Percentiles rank a stretch among this genome's conserved stretches.
Evolutionary conservation across 805 yeast species (phyloP).

Genomic region (Saccharomyces eubayanus): DNA sequence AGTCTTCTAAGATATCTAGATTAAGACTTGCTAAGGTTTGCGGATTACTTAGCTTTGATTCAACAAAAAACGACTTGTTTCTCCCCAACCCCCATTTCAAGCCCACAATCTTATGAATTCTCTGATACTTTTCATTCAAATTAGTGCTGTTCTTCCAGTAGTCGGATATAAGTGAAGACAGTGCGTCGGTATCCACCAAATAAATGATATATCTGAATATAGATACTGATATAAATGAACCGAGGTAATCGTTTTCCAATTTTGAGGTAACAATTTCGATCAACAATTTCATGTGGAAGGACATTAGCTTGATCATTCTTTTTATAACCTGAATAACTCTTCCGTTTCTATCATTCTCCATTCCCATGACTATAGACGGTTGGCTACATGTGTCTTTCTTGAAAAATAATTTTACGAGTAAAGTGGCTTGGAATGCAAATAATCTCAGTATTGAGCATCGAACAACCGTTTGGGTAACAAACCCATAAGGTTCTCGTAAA

Average conservation of each 20-base stretch:
- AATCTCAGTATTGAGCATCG: conserved; percentile 7
- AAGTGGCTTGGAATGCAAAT: conserved; percentile 10
- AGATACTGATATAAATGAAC: conserved; percentile 9
- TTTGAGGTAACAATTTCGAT: conserved; percentile 2
- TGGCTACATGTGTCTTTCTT: conserved; percentile 2
- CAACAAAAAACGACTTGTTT: conserved; percentile 5
- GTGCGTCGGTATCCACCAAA: conserved; percentile 6
- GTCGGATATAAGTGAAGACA: conserved; percentile 4
- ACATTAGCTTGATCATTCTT: not conserved
- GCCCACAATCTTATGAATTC: conserved; percentile 7
- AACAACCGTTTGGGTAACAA: conserved; percentile 9
- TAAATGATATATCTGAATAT: conserved; percentile 12
- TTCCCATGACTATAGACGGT: not conserved
- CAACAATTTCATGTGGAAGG: conserved; percentile 5
- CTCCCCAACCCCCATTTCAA: conserved; percentile 20
- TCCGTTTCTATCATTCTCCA: not conserved
- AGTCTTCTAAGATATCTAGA: conserved; percentile 1
- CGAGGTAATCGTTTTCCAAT: conserved; percentile 8
- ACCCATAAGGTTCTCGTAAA: conserved; percentile 3
- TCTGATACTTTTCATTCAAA: conserved; percentile 6
- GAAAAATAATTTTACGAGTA: conserved; percentile 9
- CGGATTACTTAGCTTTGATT: conserved; percentile 9
- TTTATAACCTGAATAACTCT: not conserved
- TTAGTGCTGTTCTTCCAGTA: conserved; percentile 10
- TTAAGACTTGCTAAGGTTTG: conserved; percentile 3